Evolutionary conservation across 148 eudicot genomes (phyloP), one percentile per base, ranked within the genome.

Genomic region (Chenopodium album): DNA sequence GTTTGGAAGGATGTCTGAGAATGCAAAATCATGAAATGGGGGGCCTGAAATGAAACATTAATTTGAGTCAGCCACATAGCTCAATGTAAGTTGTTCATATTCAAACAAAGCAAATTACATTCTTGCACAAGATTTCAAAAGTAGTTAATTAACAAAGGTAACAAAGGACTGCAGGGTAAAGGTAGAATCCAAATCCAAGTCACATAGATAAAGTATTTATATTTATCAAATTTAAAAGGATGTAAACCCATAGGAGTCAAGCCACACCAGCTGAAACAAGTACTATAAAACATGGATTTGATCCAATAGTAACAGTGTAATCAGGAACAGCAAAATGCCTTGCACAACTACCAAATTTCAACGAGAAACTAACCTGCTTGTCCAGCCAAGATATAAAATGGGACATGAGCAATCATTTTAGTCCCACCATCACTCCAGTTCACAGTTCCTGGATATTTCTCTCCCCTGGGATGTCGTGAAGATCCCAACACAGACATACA

Each of bases 11-110:
- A 94, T 77, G 75, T 96, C 94, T 41, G 91, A 79, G 88, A 92
- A 90, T 54, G 92, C 90, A 78, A 95, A 96, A 84, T 96, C 99
- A 76, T 96, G 99, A 85, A 84, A 89, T n/a, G 99, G 98, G 65
- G 94, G 94, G 69, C 98, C 99, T 93, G 94, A 84, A 85, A 50
- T 47, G 60, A 19, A 77, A 79, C 47, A 32, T 11, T 72, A 7
- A 44, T 9, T 46, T 79, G 32, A 34, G 73, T 19, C 20, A 63
- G 12, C 73, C 28, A 75, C 67, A 47, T 34, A 72, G 10, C 29
- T 72, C 16, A 2, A 19, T 10, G 26, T 60, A 60, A 71, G 75
- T 20, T 23, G 9, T 41, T 12, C 41, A 13, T 59, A 17, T 47
- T 0, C 5, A 50, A 50, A 26, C 17, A 37, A 4, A 37, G 0